Conservation (phyloP, 2,329 filamentous ascomycete genomes). For the Hymenoscyphus fraxineus region DNA sequence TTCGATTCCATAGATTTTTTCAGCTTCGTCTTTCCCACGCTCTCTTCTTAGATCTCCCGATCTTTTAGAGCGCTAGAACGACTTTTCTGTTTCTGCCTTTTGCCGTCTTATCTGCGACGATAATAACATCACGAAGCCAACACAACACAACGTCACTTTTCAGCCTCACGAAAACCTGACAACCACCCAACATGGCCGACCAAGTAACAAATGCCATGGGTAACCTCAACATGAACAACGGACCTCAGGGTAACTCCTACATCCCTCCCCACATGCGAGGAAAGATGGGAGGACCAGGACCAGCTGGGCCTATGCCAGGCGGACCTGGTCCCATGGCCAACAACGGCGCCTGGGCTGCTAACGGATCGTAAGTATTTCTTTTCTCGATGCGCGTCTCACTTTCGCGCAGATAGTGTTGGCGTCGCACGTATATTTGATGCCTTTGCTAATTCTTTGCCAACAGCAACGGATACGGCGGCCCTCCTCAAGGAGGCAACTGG, state of each 20-base stretch:
- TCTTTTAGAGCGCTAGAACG: constrained; percentile 25
- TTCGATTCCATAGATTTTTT: constrained; percentile 30
- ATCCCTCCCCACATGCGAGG: constrained; percentile 80
- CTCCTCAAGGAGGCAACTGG: constrained; percentile 32
- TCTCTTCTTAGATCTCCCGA: constrained; percentile 28
- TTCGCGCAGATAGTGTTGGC: neutral
- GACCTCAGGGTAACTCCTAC: constrained; percentile 63
- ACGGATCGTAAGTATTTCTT: constrained; percentile 46
- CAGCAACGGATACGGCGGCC: constrained; percentile 43
- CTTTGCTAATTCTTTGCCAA: constrained; percentile 33
- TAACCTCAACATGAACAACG: constrained; percentile 50
- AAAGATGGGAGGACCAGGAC: constrained; percentile 39
- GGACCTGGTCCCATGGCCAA: constrained; percentile 41
- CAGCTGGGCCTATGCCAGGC: constrained; percentile 20
- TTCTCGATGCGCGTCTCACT: neutral
- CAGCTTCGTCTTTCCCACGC: constrained; percentile 19
- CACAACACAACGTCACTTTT: constrained; percentile 1
- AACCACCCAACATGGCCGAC: constrained; percentile 4
- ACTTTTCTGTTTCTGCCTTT: constrained; percentile 11
- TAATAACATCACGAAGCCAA: constrained; percentile 9
- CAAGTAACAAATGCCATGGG: constrained; percentile 3
- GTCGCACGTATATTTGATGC: neutral
- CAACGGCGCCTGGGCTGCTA: constrained; percentile 56
- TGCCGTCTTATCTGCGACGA: constrained; percentile 13
- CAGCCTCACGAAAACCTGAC: constrained; percentile 17